Evolutionary conservation across 2,329 filamentous ascomycete species (phyloP).

Genomic region (Fusarium torulosum): DNA sequence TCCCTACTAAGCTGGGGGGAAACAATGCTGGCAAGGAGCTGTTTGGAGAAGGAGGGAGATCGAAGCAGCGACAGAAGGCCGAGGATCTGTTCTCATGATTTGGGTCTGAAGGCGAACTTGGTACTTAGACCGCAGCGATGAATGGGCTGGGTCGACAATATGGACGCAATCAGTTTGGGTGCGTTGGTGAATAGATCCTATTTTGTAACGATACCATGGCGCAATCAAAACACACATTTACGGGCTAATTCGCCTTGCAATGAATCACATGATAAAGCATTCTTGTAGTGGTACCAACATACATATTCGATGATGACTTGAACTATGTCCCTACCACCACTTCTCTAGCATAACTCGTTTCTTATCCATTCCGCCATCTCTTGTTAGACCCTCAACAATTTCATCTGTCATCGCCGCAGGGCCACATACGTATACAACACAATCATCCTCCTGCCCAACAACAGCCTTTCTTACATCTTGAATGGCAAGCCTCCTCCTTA

Average conservation of each 20-base stretch:
- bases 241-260: constrained; percentile 9
- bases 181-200: constrained; percentile 37
- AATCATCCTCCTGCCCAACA: constrained; percentile 47
- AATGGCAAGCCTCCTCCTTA: constrained; percentile 57
- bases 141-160: constrained; percentile 9
- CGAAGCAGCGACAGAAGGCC: constrained; percentile 73
- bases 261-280: background rate
- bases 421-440: constrained; percentile 76
- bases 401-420: constrained; percentile 77
- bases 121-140: constrained; percentile 4
- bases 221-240: constrained; percentile 36
- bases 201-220: constrained; percentile 49
- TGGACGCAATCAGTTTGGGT: constrained; percentile 23
- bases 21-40: constrained; percentile 76
- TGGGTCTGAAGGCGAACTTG: constrained; percentile 53
- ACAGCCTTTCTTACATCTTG: constrained; percentile 59
- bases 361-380: constrained; percentile 55
- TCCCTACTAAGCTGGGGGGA: constrained; percentile 71
- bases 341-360: constrained; percentile 69
- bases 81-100: constrained; percentile 78
- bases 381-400: constrained; percentile 64
- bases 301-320: background rate
- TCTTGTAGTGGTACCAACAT: background rate
- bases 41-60: constrained; percentile 65
- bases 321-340: constrained; percentile 66